These are phyloP conservation scores for Botrytis galanthina DNA, from an alignment of 2,329 filamentous ascomycete species.

Conservation along the genomic window DNA sequence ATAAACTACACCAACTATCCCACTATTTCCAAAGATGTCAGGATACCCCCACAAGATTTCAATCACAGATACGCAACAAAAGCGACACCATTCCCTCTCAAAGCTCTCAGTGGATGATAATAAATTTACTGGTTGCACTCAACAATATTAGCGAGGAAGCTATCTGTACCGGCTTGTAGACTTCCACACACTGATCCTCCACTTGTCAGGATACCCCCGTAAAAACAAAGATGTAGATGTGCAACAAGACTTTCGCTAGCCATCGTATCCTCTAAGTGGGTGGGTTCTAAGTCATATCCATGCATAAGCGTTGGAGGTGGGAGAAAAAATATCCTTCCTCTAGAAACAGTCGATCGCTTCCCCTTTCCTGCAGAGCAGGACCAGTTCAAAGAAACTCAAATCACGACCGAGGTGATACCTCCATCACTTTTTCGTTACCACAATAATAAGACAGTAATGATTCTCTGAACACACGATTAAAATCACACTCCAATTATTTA, in stretches of 20 bases:
- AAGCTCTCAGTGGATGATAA: not conserved
- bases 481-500: not conserved
- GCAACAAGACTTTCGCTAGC: not conserved
- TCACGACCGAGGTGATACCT: not conserved
- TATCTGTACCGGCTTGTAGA: not conserved
- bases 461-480: rapidly evolving
- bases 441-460: not conserved
- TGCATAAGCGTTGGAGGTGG: not conserved
- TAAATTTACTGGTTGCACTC: not conserved
- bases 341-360: not conserved
- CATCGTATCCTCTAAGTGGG: not conserved
- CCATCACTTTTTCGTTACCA: not conserved
- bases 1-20: not conserved
- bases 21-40: not conserved
- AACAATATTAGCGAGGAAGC: not conserved
- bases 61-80: not conserved
- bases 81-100: not conserved
- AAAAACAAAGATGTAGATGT: not conserved
- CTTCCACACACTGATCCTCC: not conserved
- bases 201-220: not conserved
- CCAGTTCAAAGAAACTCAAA: not conserved
- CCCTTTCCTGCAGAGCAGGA: not conserved
- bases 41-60: not conserved
- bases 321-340: not conserved
- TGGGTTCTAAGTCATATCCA: not conserved